Percentiles rank a stretch among this genome's conserved stretches.
Evolutionary conservation across 1,139 yeast species (phyloP).

Genomic region (Yamadazyma triangularis): DNA sequence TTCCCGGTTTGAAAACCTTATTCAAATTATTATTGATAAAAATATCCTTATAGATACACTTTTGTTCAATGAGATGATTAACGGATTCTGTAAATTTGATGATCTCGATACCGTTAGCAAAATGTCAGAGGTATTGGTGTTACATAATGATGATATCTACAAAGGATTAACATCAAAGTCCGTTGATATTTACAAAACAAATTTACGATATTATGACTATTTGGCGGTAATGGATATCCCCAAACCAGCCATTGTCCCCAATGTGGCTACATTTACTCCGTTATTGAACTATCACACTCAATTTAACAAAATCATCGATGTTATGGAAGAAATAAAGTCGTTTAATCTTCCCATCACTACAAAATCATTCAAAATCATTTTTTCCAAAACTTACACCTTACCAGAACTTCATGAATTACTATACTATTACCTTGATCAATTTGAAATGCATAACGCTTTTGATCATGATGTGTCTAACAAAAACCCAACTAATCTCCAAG

Average conservation of each 20-base stretch:
- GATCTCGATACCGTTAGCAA: conserved; percentile 11
- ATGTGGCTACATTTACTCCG: conserved; percentile 24
- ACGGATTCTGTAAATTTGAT: conserved; percentile 10
- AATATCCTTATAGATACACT: conserved; percentile 16
- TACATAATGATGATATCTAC: conserved; percentile 6
- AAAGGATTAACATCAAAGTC: conserved; percentile 18
- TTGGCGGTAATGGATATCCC: conserved; percentile 4
- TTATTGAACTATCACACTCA: conserved; percentile 14
- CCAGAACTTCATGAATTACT: too few relatives aligned
- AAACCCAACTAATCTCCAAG: conserved; percentile 8
- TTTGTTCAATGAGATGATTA: conserved; percentile 15
- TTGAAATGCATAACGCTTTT: conserved; percentile 16
- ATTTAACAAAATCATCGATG: conserved; percentile 1
- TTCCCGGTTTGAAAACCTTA: too few relatives aligned
- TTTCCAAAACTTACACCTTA: conserved; percentile 2
- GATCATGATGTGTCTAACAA: conserved; percentile 14
- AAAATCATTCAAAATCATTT: conserved; percentile 16
- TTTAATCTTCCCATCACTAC: conserved; percentile 25
- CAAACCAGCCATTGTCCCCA: conserved; percentile 15
- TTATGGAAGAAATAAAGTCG: conserved; percentile 11
- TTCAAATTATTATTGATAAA: too few relatives aligned
- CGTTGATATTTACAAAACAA: conserved; percentile 12
- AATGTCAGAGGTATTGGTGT: conserved; percentile 2
- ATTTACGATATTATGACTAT: conserved; percentile 16
- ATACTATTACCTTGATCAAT: conserved; percentile 17